Evolutionary conservation across 768 basidiomycete species (phyloP).

Genomic region (Termitomyces sp.): DNA sequence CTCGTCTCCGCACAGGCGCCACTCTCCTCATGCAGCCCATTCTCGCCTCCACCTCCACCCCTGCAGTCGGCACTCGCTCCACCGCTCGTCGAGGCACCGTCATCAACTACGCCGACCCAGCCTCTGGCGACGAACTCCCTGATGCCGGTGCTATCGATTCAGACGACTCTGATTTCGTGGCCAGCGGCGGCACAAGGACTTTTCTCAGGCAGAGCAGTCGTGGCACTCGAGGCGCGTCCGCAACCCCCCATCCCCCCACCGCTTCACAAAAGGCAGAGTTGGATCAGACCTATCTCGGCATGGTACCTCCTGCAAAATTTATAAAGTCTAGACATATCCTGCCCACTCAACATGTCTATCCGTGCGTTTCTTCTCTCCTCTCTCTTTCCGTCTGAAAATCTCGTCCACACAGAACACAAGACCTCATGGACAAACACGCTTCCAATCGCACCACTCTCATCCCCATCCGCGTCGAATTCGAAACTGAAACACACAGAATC

Average conservation of each 20-base stretch:
- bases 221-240: slow-evolving; percentile 32
- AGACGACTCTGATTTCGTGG: slow-evolving; percentile 78
- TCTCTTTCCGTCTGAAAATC: neutral
- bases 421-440: slow-evolving; percentile 61
- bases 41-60: slow-evolving; percentile 22
- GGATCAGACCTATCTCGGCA: slow-evolving; percentile 88
- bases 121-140: slow-evolving; percentile 74
- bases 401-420: slow-evolving; percentile 41
- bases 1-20: slow-evolving; percentile 85
- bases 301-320: slow-evolving; percentile 75
- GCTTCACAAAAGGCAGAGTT: slow-evolving; percentile 50
- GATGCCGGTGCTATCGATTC: slow-evolving; percentile 80
- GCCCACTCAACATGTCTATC: slow-evolving; percentile 65
- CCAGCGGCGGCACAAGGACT: slow-evolving; percentile 57
- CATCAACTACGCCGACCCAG: slow-evolving; percentile 85
- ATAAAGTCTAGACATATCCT: slow-evolving; percentile 54
- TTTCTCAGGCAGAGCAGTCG: slow-evolving; percentile 42
- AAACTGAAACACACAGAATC: slow-evolving; percentile 85
- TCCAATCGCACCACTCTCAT: slow-evolving; percentile 51
- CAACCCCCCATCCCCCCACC: slow-evolving; percentile 30
- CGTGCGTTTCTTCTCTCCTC: slow-evolving; percentile 45
- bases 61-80: slow-evolving; percentile 33
- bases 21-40: slow-evolving; percentile 91
- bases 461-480: slow-evolving; percentile 93
- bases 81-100: slow-evolving; percentile 58